phyloP scores from a whole-genome alignment of 2,329 filamentous ascomycete species.

The Cladophialophora exuberans region DNA sequence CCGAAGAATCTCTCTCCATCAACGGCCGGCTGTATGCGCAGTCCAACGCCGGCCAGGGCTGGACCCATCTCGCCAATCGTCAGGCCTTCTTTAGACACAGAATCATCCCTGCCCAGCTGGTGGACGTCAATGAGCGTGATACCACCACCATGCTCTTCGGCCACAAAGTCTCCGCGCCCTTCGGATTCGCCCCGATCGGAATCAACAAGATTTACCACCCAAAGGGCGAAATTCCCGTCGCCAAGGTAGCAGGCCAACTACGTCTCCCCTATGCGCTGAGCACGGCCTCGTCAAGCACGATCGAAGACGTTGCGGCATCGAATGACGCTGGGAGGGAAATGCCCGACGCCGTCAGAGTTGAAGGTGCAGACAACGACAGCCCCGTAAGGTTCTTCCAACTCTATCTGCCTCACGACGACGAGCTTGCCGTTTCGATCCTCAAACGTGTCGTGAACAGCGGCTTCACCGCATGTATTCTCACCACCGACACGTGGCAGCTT shows the following conservation, averaged over 20 bases:
- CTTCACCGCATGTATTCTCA: conserved; percentile 63
- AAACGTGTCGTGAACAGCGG: conserved; percentile 58
- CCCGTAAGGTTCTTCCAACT: conserved; percentile 63
- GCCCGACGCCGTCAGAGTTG: conserved; percentile 26
- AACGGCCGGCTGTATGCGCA: conserved; percentile 56
- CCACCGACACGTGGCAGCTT: conserved; percentile 64
- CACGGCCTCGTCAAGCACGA: conserved; percentile 59
- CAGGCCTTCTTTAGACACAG: conserved; percentile 67
- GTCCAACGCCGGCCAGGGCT: conserved; percentile 41
- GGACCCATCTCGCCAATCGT: conserved; percentile 59
- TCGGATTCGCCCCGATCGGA: conserved; percentile 67
- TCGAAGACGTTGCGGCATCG: conserved; percentile 61
- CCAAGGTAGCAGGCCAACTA: conserved; percentile 62
- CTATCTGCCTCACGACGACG: conserved; percentile 67
- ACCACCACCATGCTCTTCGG: conserved; percentile 63
- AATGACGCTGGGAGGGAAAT: conserved; percentile 50
- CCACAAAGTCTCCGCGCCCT: conserved; percentile 61
- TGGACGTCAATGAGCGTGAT: conserved; percentile 64
- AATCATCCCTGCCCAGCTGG: conserved; percentile 64
- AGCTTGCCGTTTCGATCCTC: conserved; percentile 60
- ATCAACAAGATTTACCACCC: conserved; percentile 69
- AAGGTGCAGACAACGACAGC: conserved; percentile 31
- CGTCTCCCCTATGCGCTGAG: conserved; percentile 63
- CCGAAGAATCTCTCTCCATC: conserved; percentile 59
- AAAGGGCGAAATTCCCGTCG: conserved; percentile 61